Conservation (phyloP, 768 basidiomycete species). For the Trametes cingulata region DNA sequence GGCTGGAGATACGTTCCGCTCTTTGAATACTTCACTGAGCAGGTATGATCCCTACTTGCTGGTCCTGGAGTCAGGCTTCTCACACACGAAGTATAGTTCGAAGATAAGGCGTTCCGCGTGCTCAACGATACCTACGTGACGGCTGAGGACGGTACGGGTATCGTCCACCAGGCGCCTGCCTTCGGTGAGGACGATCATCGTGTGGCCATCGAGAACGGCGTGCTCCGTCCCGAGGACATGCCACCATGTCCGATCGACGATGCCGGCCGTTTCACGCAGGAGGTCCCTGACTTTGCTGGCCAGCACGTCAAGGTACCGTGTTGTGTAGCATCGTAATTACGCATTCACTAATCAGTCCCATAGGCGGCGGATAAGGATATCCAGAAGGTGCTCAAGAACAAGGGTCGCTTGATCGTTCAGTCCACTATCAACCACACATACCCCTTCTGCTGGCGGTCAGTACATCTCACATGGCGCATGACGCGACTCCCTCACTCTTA, state of each 20-base stretch:
- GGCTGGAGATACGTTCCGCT: conserved; percentile 95
- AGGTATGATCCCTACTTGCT: conserved; percentile 49
- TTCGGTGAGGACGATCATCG: conserved; percentile 99
- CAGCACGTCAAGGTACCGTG: conserved; percentile 87
- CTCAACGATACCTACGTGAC: conserved; percentile 93
- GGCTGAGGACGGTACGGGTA: conserved; percentile 91
- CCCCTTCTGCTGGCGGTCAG: conserved; percentile 95
- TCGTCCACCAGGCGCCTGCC: conserved; percentile 97
- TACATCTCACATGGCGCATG: neutral
- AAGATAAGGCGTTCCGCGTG: conserved; percentile 89
- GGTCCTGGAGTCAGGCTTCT: neutral
- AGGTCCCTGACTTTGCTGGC: conserved; percentile 89
- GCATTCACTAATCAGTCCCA: neutral
- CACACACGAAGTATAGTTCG: conserved; percentile 56
- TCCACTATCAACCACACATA: conserved; percentile 88
- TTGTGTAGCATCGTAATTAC: conserved; percentile 18
- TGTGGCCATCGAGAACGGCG: conserved; percentile 80
- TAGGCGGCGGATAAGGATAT: conserved; percentile 94
- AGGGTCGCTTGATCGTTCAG: conserved; percentile 86
- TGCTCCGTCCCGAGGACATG: conserved; percentile 85
- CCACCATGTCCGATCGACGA: conserved; percentile 98
- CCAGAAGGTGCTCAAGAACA: conserved; percentile 84
- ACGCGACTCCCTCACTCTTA: neutral
- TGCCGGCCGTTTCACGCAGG: conserved; percentile 79
- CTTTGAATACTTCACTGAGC: conserved; percentile 95